phyloP scores from a whole-genome alignment of 768 basidiomycete species.

The Suillus tomentosus region DNA sequence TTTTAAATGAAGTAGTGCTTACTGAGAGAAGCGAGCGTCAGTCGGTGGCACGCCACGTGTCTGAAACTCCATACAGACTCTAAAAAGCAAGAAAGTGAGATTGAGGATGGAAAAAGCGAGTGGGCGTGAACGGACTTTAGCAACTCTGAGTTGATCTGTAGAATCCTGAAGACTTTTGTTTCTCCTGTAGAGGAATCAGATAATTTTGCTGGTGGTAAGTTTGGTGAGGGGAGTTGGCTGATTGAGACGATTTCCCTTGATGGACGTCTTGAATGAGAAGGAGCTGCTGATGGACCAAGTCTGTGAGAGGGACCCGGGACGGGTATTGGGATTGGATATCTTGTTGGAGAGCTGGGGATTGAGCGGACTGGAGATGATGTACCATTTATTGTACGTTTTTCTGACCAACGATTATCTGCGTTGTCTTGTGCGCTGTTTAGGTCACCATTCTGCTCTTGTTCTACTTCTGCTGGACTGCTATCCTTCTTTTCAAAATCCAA shows the following conservation, averaged over 20 bases:
- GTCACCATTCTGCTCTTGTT: conserved; percentile 25
- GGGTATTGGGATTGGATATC: conserved; percentile 17
- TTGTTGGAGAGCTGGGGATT: conserved; percentile 7
- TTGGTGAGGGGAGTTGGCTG: conserved; percentile 32
- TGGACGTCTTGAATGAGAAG: conserved; percentile 31
- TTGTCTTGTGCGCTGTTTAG: conserved; percentile 20
- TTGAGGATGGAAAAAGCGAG: conserved; percentile 5
- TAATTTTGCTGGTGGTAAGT: conserved; percentile 15
- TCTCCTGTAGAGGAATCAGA: conserved; percentile 28
- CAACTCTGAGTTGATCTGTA: conserved; percentile 71
- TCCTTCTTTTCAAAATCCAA: conserved; percentile 25
- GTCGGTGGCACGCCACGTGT: conserved; percentile 45
- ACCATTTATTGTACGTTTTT: conserved; percentile 26
- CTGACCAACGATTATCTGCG: conserved; percentile 16
- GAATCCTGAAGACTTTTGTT: conserved; percentile 58
- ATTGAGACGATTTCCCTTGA: conserved; percentile 30
- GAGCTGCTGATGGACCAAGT: conserved; percentile 18
- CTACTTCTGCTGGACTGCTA: conserved; percentile 28
- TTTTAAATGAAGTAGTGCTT: conserved; percentile 28
- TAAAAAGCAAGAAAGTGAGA: conserved; percentile 28
- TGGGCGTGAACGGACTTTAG: conserved; percentile 51
- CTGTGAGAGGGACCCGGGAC: conserved; percentile 23
- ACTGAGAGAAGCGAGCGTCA: conserved; percentile 62
- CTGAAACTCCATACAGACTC: conserved; percentile 65
- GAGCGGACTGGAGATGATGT: conserved; percentile 19